Base-by-base conservation (phyloP, 805 yeast genomes). In the Metschnikowia lochheadii region DNA sequence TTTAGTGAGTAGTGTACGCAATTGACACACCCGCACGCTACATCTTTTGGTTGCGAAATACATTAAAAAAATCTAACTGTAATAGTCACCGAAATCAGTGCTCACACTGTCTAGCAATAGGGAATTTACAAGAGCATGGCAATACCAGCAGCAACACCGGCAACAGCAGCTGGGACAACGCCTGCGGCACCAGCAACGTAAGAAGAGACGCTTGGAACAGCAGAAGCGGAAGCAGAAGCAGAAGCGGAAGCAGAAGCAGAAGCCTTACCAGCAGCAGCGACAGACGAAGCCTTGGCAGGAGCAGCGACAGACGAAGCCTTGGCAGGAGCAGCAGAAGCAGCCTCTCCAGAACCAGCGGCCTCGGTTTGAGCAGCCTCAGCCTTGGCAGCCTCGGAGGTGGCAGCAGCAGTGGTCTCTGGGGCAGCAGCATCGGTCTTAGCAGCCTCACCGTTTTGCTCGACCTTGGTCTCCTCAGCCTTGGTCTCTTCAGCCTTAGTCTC, bases 131-230 rank as follows among this genome's bases (percentile, higher is more conserved):
- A 46, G 36, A 54, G 45, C 56, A 55, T 36, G 40, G 55, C 57
- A 29, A 56, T 18, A 48, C 57, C 56, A 26, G 57, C 60, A 17
- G 56, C 53, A 32, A 50, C 46, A 32, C 55, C 59, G 14, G 52
- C 57, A 46, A 46, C 51, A 18, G 51, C 54, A 26, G 54, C 58
- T 10, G 59, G 56, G 26, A 23, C 54, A 29, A 49, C 46, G 18
- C 49, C 54, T 6, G 57, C 57, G 40, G 55, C 60, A 37, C 52
- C 60, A 43, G 47, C 50, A 29, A 26, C 50, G 33, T 51, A 49
- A 10, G 58, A 23, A 38, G 54, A 48, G 31, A 54, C 53, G 7
- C 42, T 33, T 17, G 59, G 53, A 11, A 36, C 39, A 10, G 37
- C 36, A 36, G 56, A 46, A 17, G 53, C n/a, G 10, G 40, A 26